These are phyloP conservation scores for Thielaviopsis ethacetica DNA, from an alignment of 2,329 filamentous ascomycete genomes.

Conservation along the genomic window DNA sequence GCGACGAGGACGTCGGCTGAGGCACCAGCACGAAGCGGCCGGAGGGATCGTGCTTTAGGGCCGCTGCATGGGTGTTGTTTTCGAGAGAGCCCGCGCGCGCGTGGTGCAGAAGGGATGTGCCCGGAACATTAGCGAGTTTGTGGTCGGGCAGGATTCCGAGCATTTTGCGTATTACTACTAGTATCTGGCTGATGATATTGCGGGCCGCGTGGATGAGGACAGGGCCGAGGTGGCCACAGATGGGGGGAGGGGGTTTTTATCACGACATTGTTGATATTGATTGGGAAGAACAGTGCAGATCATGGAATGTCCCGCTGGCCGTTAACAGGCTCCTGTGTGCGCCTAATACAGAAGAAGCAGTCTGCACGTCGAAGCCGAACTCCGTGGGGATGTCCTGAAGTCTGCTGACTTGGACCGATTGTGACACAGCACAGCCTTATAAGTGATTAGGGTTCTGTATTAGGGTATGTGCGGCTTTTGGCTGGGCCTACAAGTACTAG, in stretches of 20 bases:
- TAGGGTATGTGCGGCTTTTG: neutral
- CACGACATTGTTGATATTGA: no score
- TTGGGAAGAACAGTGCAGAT: no score
- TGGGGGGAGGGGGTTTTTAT: no score
- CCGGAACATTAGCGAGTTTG: neutral
- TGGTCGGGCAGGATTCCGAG: neutral
- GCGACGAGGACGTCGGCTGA: constrained; percentile 29
- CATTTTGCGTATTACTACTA: neutral
- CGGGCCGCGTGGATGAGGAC: neutral
- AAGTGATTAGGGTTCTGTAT: no score
- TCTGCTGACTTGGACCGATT: no score
- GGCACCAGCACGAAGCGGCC: constrained; percentile 28
- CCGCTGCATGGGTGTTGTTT: neutral
- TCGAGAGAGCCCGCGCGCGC: neutral
- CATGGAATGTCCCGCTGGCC: no score
- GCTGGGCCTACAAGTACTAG: neutral
- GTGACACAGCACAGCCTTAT: neutral
- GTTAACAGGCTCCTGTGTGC: no score
- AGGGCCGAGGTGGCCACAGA: no score
- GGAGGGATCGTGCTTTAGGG: constrained; percentile 16
- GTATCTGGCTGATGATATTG: no score
- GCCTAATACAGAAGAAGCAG: no score
- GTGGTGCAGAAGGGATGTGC: neutral
- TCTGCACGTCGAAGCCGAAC: neutral
- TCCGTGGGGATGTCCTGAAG: neutral